Percentiles rank a stretch among this genome's conserved stretches.
Evolutionary conservation across 495 filamentous ascomycete species (phyloP).

Genomic region (Aspergillus asperescens): DNA sequence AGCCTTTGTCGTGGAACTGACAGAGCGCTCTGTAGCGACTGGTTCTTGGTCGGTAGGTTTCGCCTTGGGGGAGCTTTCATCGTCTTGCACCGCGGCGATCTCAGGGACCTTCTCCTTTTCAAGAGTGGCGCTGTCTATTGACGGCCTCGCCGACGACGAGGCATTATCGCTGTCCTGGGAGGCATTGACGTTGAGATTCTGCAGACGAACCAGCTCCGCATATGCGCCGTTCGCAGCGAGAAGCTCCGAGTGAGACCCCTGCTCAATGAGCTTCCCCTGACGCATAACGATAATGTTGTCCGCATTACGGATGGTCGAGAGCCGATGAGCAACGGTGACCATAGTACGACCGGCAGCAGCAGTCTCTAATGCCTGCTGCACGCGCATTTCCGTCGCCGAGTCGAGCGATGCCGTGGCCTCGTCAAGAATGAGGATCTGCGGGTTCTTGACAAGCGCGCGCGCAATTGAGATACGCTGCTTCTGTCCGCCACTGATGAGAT

Average conservation of each 20-base stretch:
- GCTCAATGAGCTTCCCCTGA: conserved; percentile 31
- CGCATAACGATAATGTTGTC: conserved; percentile 29
- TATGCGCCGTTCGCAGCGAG: conserved; percentile 18
- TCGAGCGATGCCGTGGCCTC: conserved; percentile 55
- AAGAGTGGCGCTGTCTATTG: not conserved
- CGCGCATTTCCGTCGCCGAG: conserved; percentile 59
- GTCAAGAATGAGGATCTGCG: conserved; percentile 47
- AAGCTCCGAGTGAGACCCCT: conserved; percentile 38
- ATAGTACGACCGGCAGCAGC: conserved; percentile 34
- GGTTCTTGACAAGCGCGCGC: conserved; percentile 54
- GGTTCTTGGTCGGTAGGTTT: not conserved
- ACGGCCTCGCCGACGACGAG: not conserved
- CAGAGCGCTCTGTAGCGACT: not conserved
- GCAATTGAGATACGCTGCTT: conserved; percentile 62
- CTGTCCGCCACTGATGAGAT: conserved; percentile 52
- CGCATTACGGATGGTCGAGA: conserved; percentile 43
- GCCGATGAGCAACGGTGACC: conserved; percentile 46
- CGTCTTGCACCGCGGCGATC: not conserved
- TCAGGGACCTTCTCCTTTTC: conserved; percentile 2
- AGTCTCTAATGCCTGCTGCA: conserved; percentile 58
- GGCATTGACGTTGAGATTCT: conserved; percentile 13
- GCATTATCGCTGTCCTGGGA: not conserved
- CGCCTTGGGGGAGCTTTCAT: not conserved
- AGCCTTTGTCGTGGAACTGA: not conserved
- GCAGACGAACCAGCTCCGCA: conserved; percentile 15